phyloP scores from a whole-genome alignment of 257 asterid species.

The Fraxinus cuspidata region DNA sequence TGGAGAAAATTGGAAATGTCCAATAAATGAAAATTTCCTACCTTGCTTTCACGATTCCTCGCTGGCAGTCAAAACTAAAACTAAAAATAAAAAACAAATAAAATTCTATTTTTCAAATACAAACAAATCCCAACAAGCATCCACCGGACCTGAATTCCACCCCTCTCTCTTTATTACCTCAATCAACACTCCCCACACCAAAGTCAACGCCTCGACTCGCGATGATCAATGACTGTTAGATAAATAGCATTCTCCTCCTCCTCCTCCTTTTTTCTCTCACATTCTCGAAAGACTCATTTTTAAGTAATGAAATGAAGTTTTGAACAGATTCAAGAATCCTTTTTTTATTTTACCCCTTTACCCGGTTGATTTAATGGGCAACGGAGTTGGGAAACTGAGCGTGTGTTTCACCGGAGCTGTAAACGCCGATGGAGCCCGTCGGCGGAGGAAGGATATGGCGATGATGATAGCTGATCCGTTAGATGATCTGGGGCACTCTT shows the following conservation, averaged over 20 bases:
- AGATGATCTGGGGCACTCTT: constrained; percentile 94
- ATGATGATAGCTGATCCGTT: constrained; percentile 64
- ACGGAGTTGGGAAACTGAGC: constrained; percentile 85
- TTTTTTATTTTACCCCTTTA: background rate
- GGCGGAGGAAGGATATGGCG: constrained; percentile 46
- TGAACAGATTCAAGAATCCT: constrained; percentile 2
- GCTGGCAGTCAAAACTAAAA: too few species aligned
- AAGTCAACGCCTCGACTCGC: constrained; percentile 57
- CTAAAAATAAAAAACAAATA: background rate
- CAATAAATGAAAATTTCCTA: background rate
- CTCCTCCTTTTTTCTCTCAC: background rate
- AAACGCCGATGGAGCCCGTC: constrained; percentile 47
- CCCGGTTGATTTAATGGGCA: constrained; percentile 58
- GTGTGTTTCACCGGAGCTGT: constrained; percentile 70
- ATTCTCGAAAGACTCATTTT: constrained; percentile 24
- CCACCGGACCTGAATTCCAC: constrained; percentile 36
- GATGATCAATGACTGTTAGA: too few species aligned
- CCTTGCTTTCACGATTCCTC: background rate
- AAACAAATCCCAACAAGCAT: constrained; percentile 28
- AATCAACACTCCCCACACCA: constrained; percentile 39
- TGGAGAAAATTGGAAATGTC: background rate
- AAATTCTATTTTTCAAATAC: constrained; percentile 14
- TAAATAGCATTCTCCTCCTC: constrained; percentile 7
- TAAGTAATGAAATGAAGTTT: constrained; percentile 22
- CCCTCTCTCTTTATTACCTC: constrained; percentile 50